phyloP scores from a whole-genome alignment of 2,329 filamentous ascomycete genomes.

The Lachnellula subtilissima region DNA sequence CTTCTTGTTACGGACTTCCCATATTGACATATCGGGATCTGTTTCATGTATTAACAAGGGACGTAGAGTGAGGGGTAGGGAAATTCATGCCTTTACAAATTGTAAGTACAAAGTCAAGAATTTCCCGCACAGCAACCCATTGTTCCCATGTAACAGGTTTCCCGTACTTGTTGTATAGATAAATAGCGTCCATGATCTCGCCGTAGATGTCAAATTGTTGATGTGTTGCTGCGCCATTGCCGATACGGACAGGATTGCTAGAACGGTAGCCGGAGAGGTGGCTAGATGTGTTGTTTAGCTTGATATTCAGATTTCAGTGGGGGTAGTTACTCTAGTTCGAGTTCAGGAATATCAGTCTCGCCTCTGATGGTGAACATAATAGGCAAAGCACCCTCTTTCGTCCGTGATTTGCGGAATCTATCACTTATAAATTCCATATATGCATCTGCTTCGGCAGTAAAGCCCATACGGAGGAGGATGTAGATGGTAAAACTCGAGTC shows the following conservation, averaged over 20 bases:
- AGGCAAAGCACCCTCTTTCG: constrained; percentile 57
- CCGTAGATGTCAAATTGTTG: constrained; percentile 77
- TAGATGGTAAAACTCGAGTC: constrained; percentile 77
- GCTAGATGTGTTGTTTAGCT: constrained; percentile 13
- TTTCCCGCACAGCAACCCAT: constrained; percentile 65
- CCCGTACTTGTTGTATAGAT: constrained; percentile 74
- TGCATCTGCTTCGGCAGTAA: constrained; percentile 68
- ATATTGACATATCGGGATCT: constrained; percentile 76
- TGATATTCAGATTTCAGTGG: too few species aligned
- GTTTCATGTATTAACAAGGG: constrained; percentile 9
- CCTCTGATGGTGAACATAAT: constrained; percentile 81
- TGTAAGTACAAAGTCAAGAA: constrained; percentile 67
- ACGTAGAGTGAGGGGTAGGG: background rate
- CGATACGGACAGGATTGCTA: constrained; percentile 68
- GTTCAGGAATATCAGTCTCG: constrained; percentile 68
- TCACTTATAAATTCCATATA: constrained; percentile 77
- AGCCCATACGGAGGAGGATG: constrained; percentile 70
- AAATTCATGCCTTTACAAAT: constrained; percentile 51
- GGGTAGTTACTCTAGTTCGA: constrained; percentile 45
- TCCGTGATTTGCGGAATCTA: constrained; percentile 58
- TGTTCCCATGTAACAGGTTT: constrained; percentile 73
- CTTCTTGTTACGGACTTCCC: constrained; percentile 72
- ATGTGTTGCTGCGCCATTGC: constrained; percentile 72
- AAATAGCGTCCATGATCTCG: constrained; percentile 72
- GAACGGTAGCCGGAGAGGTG: constrained; percentile 70